Base-by-base conservation (phyloP, 2,329 filamentous ascomycete genomes). In the Magnaporthiopsis rhizophila region DNA sequence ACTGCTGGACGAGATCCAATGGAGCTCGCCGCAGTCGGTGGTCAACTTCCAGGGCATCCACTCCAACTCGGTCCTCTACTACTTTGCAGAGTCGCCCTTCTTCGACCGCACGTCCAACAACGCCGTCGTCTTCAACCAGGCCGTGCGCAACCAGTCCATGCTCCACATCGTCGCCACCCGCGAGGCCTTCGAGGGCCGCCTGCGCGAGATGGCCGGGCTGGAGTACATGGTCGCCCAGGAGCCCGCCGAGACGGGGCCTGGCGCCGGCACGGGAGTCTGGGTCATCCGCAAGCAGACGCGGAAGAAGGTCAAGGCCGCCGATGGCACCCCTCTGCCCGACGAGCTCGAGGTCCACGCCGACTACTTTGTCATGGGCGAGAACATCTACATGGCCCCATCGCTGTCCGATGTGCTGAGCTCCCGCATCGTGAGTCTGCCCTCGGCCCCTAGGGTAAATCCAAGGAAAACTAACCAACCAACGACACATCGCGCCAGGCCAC, bases 81-180 rank as follows among this genome's bases (percentile, higher is more conserved):
- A 89, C 77, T 89, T 89, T 69, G 82, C 86, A 68, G 78, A 83
- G 66, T 89, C 86, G 66, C 86, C 87, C 30, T 89, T 88, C 75
- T 89, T 86, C 76, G 86, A 89, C 74, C 80, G 76, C 66, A 88
- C 85, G 2, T 88, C 85, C 68, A 89, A 89, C 73, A 89, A 89
- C 73, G 84, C 83, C 67, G 79, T 88, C 50, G 77, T 89, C 56
- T 83, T 81, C 70, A 81, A 77, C 67, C 87, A 89, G 73, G 85
- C 86, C 58, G 79, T 84, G 74, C 85, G 81, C 75, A 89, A 89
- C 72, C 78, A 78, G 32, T 77, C 79, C 66, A 85, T 89, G 79
- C 78, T 78, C 59, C 80, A 80, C 60, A 77, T 84, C 30, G 80
- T 89, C 13, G 77, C 80, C 65, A 89, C 84, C 0, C 83, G 86